Evolutionary conservation across 2,329 filamentous ascomycete species (phyloP), one percentile per base, ranked within the genome.

Genomic region (Blastomyces parvus): DNA sequence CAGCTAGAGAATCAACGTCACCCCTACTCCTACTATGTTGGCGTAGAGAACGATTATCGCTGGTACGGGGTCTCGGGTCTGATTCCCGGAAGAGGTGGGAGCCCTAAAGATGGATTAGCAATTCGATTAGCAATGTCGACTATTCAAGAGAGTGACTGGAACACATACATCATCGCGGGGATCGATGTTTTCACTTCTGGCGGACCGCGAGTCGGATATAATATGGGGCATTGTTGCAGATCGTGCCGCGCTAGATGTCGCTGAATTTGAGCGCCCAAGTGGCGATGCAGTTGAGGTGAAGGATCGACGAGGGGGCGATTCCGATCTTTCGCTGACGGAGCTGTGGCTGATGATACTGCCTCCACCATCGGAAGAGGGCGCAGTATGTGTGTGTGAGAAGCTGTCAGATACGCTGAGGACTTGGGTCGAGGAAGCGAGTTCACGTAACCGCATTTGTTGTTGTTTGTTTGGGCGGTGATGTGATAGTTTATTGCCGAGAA

Each of bases 401-500:
- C 55, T 63, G 46, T 66, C 60, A 46, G 73, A 70, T 59, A 73
- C 72, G 80, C 82, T 66, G 52, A 86, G 77, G 48, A 93, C 80
- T 25, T 88, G 86, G 44, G 86, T 88, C 70, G 85, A 89, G 64
- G 85, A 92, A n/a, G 90, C 91, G 63, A 96, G 81, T 74, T 97
- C 91, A 52, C 92, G 86, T 42, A 95, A 82, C 66, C 88, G 87
- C 71, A 82, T 88, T 71, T 90, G 87, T 72, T 94, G 89, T 64
- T 89, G 87, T 61, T 86, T 89, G 67, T 81, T 90, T 1, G 93
- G 92, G 3, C 91, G 86, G 72, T 96, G 90, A 71, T 91, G 90
- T 60, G 88, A 90, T 76, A 99, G 90, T 74, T 99, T 99, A 82
- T 99, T 99, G 62, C 93, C 91, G 59, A 99, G 91, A 68, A 99